Evolutionary conservation across 139 green algal species (phyloP), one percentile per base, ranked within the genome.

Genomic region (Coccomyxa sp.): DNA sequence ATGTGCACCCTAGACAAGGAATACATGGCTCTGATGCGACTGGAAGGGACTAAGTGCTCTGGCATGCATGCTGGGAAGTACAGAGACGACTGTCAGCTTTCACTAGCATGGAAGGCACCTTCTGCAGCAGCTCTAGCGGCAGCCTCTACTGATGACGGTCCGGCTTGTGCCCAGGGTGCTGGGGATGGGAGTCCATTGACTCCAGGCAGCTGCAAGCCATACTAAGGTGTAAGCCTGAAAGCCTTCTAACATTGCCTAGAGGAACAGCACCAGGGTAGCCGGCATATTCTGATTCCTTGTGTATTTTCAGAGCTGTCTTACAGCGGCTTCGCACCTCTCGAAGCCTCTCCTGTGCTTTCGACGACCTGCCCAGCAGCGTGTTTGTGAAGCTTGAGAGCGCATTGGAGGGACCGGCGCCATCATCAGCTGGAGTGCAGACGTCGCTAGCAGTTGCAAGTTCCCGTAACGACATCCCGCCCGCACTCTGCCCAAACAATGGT

Each of bases 401-500:
- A 76, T 97, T 97, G 33, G 88, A 93, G 0, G 91, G 88, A 0
- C 91, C 87, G 27, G 82, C 85, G 3, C 81, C 89, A 16, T 88
- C 88, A 77, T 92, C 90, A 9, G 76, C 79, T 0, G 87, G 82
- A 2, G 83, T 90, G 80, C 94, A 97, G 14, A 82, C 85, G 73
- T 97, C 94, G 37, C 78, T 87, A 44, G 91, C 93, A 0, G 94
- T 94, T 0, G 97, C 93, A 0, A 97, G 70, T 31, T 92, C 88
- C 1, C 94, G 80, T 5, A 97, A 80, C 27, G 81, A 54, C 81
- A 84, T 84, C 50, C 18, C 22, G 50, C 50, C 50, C 27, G 50
- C n/a, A n/a, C n/a, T n/a, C n/a, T n/a, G n/a, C n/a, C n/a, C n/a
- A n/a, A n/a, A n/a, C n/a, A n/a, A n/a, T n/a, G n/a, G n/a, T n/a